Evolutionary conservation across 2,329 filamentous ascomycete species (phyloP), one percentile per base, ranked within the genome.

Genomic region (Shiraia sp.): DNA sequence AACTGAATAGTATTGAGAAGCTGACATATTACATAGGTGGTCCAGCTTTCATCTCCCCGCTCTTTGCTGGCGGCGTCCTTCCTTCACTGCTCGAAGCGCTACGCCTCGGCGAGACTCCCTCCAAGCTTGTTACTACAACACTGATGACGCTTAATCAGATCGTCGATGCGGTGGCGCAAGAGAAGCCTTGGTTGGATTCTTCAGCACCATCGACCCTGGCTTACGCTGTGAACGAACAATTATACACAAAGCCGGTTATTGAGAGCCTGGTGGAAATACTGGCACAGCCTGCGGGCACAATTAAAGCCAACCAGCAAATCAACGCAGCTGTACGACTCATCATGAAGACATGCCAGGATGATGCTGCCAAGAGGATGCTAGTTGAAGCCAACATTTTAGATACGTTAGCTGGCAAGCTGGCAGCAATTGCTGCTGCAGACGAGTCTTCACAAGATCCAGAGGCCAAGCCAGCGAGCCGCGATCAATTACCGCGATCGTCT

Each of bases 321-420:
- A 74, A 75, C 1, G 75, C 87, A 24, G 76, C 81, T 2, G 78
- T 83, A 26, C 72, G 75, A 32, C 70, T 85, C 26, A 74, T 85
- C 26, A 72, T 74, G n/a, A 79, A 79, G 51, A 73, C 80, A n/a
- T 93, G 89, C 61, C 77, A 75, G 13, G 81, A 86, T 47, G 84
- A 90, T 45, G 72, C 72, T 9, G 83, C 93, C 48, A 88, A 88
- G 67, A 79, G 81, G 47, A 73, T 79, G n/a, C 72, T 97, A 40
- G 81, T 88, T 9, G 84, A 85, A 26, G 78, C 77, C 9, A 88
- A 88, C 5, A 78, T 95, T 17, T 74, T 97, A 24, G 89, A 96
- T 69, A 81, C 86, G 10, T 77, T 97, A 19, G 86, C 89, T 17
- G 79, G 82, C 4, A 85, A 85, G 53, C 72, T 97, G 43, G 88